Percentiles rank a stretch among this genome's conserved stretches.
These are phyloP conservation scores for Cystobasidium tubakii DNA, from an alignment of 768 basidiomycete species.

Conservation along the genomic window DNA sequence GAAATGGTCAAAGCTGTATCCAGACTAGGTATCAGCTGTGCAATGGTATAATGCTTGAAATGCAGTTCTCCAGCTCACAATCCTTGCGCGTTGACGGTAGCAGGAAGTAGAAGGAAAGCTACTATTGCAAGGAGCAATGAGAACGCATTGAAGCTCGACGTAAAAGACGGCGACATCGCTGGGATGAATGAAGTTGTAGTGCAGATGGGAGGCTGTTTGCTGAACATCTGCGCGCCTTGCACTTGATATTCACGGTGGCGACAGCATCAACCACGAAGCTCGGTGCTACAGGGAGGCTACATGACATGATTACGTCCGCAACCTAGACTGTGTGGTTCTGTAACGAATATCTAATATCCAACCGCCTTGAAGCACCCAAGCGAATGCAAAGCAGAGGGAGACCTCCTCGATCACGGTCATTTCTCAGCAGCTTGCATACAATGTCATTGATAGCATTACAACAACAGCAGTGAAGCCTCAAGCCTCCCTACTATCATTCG, in stretches of 20 bases:
- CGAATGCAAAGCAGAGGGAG: no score
- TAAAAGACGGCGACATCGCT: no score
- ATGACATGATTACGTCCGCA: no score
- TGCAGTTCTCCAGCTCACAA: conserved; percentile 9
- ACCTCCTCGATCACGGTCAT: not conserved
- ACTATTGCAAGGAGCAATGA: not conserved
- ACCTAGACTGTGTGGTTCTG: no score
- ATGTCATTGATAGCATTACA: not conserved
- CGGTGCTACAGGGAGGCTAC: no score
- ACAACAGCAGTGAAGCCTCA: not conserved
- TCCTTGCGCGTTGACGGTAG: conserved; percentile 3
- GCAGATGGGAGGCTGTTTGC: no score
- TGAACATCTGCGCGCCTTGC: no score
- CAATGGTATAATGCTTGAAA: not conserved
- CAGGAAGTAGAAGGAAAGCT: not conserved
- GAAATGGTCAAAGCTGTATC: conserved; percentile 26
- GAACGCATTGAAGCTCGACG: not conserved
- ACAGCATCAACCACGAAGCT: no score
- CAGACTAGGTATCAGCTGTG: not conserved
- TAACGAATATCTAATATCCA: no score
- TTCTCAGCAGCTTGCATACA: not conserved
- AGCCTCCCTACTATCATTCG: not conserved
- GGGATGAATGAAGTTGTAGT: no score
- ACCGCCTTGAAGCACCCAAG: no score
- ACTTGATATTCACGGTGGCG: no score